Percentiles rank a stretch among this genome's conserved stretches.
These are phyloP conservation scores for Blastobotrys illinoisensis DNA, from an alignment of 1,139 yeast species.

Conservation along the genomic window DNA sequence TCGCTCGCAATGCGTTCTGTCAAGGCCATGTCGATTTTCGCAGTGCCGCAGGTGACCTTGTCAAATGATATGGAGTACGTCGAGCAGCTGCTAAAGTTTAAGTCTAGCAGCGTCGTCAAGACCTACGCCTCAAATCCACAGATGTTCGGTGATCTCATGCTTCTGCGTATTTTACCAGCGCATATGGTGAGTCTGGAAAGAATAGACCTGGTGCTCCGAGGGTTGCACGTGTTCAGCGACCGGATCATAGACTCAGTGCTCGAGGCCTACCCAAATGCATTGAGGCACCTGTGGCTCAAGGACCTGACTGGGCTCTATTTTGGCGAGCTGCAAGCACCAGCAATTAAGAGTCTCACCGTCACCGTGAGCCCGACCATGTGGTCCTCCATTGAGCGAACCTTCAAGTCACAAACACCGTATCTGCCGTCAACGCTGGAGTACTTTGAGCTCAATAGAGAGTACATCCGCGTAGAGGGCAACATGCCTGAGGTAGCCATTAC, in stretches of 20 bases:
- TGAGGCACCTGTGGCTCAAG: constrained; percentile 4
- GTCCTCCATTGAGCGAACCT: constrained; percentile 8
- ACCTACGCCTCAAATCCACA: not conserved
- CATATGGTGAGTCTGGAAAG: not conserved
- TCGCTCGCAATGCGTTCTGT: constrained; percentile 1
- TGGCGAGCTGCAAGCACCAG: not conserved
- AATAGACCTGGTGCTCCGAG: constrained; percentile 7
- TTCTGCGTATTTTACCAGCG: constrained; percentile 2
- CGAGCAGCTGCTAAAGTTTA: not conserved
- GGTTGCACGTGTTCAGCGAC: constrained; percentile 7
- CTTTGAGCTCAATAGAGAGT: constrained; percentile 6
- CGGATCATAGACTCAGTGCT: constrained; percentile 1
- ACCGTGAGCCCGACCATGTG: constrained; percentile 5
- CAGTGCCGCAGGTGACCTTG: constrained; percentile 5
- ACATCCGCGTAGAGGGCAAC: constrained; percentile 5
- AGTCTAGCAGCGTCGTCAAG: constrained; percentile 1
- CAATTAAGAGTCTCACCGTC: constrained; percentile 2
- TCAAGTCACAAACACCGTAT: constrained; percentile 5
- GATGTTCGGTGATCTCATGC: constrained; percentile 5
- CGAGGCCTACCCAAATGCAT: constrained; percentile 2
- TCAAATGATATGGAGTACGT: constrained; percentile 4
- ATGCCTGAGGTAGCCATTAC: constrained; percentile 5
- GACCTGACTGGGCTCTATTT: constrained; percentile 8
- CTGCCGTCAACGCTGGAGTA: constrained; percentile 5
- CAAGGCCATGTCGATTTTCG: constrained; percentile 1